A percentile compares a stretch with the other conserved stretches of the same genome.
phyloP scores from a whole-genome alignment of 768 basidiomycete species.

The Suillus subalutaceus region DNA sequence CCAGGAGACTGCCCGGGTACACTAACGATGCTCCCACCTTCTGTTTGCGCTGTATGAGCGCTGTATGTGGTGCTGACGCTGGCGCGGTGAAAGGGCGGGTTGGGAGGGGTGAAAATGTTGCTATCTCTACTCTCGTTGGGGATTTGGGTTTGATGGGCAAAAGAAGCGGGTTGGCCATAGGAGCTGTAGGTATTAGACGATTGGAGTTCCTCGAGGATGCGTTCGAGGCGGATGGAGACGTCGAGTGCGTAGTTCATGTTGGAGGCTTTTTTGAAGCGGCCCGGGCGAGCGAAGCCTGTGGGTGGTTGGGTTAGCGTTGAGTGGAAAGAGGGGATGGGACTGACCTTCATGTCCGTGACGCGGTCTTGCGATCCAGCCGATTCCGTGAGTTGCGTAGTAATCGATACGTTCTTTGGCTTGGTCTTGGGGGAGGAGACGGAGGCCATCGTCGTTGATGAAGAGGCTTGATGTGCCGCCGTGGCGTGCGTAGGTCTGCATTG shows the following conservation, averaged over 20 bases:
- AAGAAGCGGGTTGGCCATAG: constrained; percentile 28
- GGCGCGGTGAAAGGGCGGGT: constrained; percentile 13
- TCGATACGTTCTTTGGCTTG: constrained; percentile 50
- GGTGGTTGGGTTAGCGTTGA: constrained; percentile 50
- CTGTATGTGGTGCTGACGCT: constrained; percentile 28
- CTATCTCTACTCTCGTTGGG: not conserved
- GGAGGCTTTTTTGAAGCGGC: constrained; percentile 92
- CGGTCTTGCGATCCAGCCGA: constrained; percentile 64
- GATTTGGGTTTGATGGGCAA: constrained; percentile 16
- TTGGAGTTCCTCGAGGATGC: constrained; percentile 33
- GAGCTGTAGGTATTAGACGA: constrained; percentile 17
- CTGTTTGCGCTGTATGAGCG: constrained; percentile 18
- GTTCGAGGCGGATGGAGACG: constrained; percentile 41
- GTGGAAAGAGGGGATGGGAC: constrained; percentile 26
- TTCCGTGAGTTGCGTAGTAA: constrained; percentile 59
- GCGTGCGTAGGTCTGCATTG: constrained; percentile 65
- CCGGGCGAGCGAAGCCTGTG: constrained; percentile 46
- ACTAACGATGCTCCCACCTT: not conserved
- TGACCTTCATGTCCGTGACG: constrained; percentile 54
- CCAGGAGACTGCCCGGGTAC: constrained; percentile 33
- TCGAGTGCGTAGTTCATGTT: constrained; percentile 86
- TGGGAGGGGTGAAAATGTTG: not conserved
- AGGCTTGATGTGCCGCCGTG: constrained; percentile 65
- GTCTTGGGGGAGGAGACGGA: constrained; percentile 50
- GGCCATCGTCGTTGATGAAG: constrained; percentile 64